Base-by-base conservation (phyloP, 2,329 filamentous ascomycete genomes). In the Colletotrichum melonis region DNA sequence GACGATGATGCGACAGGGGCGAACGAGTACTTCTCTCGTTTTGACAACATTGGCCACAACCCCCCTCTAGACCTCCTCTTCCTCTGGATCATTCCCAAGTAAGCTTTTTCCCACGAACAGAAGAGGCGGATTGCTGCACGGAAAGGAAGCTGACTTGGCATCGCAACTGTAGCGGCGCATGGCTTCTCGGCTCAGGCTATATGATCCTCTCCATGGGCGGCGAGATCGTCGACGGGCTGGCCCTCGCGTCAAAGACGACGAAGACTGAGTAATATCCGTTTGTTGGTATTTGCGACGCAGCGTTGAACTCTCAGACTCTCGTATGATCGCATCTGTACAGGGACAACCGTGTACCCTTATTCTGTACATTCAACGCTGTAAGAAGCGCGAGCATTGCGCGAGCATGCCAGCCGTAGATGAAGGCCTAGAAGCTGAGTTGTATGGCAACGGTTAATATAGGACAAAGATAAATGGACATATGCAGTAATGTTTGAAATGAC, bases 41-140 rank as follows among this genome's bases (percentile, higher is more conserved):
- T 87, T 75, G 84, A 84, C 76, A 89, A 90, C 77, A 88, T 91
- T 69, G 88, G 88, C 55, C 89, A 91, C 78, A 91, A 91, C 79
- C 76, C 80, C 42, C 57, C 80, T 0, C 58, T 76, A 16, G 81
- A 85, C 58, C 80, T 91, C 38, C 67, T 90, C 56, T 78, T 86
- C 64, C 80, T 91, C 62, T 91, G 89, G 88, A 86, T 90, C 66
- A 86, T 91, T 63, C 88, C 88, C 64, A 91, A 90, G 89, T 90
- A 79, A 78, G 88, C 81, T 7, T 8, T 30, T 8, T 0, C 28
- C 28, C 6, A 30, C 6, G 28, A 8, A 30, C 28, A 30, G 28
- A 2, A 7, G 28, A 8, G 8, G 28, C 8, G 28, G 8, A 8
- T 8, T 8, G 8, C 28, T 30, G 8, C 8, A 30, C 28, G 28